Percentiles rank a stretch among this genome's conserved stretches.
These are phyloP conservation scores for Pisolithus tinctorius DNA, from an alignment of 768 basidiomycete genomes.

Conservation along the genomic window DNA sequence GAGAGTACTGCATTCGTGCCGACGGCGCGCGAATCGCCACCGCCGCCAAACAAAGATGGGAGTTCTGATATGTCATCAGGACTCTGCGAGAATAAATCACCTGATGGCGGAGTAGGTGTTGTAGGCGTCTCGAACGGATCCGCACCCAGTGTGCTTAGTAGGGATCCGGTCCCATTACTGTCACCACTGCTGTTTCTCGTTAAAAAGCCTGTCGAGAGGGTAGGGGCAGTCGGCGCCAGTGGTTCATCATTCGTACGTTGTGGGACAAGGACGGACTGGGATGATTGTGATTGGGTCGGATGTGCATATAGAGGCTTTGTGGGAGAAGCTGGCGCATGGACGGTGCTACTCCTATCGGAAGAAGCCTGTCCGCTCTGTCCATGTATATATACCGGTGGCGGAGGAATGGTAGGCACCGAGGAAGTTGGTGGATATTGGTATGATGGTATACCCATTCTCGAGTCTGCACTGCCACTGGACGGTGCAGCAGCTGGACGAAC, in stretches of 20 bases:
- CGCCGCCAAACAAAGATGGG: background rate
- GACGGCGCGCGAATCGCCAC: background rate
- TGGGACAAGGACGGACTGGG: slow-evolving; percentile 20
- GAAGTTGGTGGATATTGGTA: slow-evolving; percentile 22
- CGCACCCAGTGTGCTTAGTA: background rate
- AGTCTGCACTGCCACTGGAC: background rate
- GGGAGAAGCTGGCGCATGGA: slow-evolving; percentile 1
- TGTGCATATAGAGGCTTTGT: slow-evolving; percentile 1
- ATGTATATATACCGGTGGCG: slow-evolving; percentile 1
- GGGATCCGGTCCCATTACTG: background rate
- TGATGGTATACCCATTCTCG: slow-evolving; percentile 4
- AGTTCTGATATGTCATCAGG: background rate
- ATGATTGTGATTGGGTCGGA: slow-evolving; percentile 10
- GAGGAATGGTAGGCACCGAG: slow-evolving; percentile 6
- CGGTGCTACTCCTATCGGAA: too few species aligned
- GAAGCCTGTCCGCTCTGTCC: too few species aligned
- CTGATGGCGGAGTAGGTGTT: slow-evolving; percentile 22
- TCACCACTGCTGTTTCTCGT: background rate
- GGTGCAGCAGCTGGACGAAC: slow-evolving; percentile 36
- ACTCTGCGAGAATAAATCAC: slow-evolving; percentile 5
- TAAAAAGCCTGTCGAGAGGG: slow-evolving; percentile 1
- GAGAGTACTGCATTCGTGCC: background rate
- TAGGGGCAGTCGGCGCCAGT: slow-evolving; percentile 17
- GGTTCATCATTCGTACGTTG: slow-evolving; percentile 24
- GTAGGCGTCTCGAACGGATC: slow-evolving; percentile 27